Percentiles rank a stretch among this genome's conserved stretches.
Conservation (phyloP, 768 basidiomycete species). For the Russula griseocarnosa region DNA sequence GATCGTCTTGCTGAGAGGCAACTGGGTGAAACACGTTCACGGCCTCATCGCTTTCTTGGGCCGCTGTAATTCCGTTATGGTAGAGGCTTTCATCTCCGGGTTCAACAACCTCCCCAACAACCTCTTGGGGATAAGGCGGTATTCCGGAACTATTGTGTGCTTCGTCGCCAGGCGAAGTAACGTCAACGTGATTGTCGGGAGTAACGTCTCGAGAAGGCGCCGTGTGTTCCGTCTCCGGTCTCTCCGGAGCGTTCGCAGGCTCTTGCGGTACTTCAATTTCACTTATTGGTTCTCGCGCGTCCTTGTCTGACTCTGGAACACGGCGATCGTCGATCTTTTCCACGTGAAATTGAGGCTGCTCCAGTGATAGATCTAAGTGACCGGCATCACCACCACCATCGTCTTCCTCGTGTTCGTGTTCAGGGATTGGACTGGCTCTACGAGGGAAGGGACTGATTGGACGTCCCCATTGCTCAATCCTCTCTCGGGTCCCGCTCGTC, state of each 20-base stretch:
- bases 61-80: not conserved
- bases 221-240: not conserved
- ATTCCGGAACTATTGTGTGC: not conserved
- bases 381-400: slow-evolving; percentile 28
- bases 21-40: not conserved
- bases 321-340: not conserved
- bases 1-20: not conserved
- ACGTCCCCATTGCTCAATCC: slow-evolving; percentile 60
- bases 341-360: slow-evolving; percentile 4
- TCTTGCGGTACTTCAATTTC: slow-evolving; percentile 9
- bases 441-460: slow-evolving; percentile 65
- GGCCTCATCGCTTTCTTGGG: slow-evolving; percentile 4
- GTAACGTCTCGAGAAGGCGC: not conserved
- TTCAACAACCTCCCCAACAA: not conserved
- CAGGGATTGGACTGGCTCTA: slow-evolving; percentile 29
- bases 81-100: slow-evolving; percentile 14
- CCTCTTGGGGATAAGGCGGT: slow-evolving; percentile 8
- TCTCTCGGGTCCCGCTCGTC: slow-evolving; percentile 47
- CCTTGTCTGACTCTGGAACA: slow-evolving; percentile 12
- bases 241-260: not conserved
- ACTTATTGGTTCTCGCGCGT: not conserved
- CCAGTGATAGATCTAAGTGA: slow-evolving; percentile 2
- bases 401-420: slow-evolving; percentile 33
- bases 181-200: slow-evolving; percentile 4
- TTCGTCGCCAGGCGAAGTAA: not conserved